Conservation (phyloP, 176 grass and related monocot genomes). For the Secale cereale region DNA sequence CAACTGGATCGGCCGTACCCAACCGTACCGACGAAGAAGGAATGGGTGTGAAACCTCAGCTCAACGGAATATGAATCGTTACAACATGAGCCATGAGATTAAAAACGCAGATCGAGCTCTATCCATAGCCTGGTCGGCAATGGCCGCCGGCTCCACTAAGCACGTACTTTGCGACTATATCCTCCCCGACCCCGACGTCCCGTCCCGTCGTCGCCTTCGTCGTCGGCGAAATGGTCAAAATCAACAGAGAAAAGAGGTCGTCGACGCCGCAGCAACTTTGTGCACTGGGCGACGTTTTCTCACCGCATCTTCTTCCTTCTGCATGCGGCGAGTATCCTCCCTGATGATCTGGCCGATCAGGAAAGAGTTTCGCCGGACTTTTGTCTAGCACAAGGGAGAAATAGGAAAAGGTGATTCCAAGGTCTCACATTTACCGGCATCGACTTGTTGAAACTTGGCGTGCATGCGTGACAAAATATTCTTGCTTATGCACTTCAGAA, state of each 20-base stretch:
- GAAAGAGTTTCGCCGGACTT: not conserved
- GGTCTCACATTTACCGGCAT: slow-evolving; percentile 30
- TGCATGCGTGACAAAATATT: not conserved
- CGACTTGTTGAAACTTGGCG: not conserved
- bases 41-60: slow-evolving; percentile 1
- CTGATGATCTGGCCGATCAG: not conserved
- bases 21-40: not conserved
- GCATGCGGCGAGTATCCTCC: slow-evolving; percentile 19
- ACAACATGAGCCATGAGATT: not conserved
- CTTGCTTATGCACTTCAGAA: not conserved
- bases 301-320: slow-evolving; percentile 28
- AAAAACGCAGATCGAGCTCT: not conserved
- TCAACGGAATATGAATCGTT: slow-evolving; percentile 20
- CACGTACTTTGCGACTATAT: slow-evolving; percentile 38
- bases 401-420: slow-evolving; percentile 19
- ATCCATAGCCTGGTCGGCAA: not conserved
- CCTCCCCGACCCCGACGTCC: not conserved
- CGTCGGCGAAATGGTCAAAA: slow-evolving; percentile 21
- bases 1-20: not conserved
- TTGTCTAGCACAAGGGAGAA: slow-evolving; percentile 6
- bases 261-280: slow-evolving; percentile 27
- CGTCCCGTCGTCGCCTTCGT: not conserved
- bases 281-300: slow-evolving; percentile 27
- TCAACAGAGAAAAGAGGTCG: not conserved
- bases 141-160: slow-evolving; percentile 39